Evolutionary conservation across 2,329 filamentous ascomycete genomes (phyloP), one percentile per base, ranked within the genome.

Genomic region (Fusarium redolens): DNA sequence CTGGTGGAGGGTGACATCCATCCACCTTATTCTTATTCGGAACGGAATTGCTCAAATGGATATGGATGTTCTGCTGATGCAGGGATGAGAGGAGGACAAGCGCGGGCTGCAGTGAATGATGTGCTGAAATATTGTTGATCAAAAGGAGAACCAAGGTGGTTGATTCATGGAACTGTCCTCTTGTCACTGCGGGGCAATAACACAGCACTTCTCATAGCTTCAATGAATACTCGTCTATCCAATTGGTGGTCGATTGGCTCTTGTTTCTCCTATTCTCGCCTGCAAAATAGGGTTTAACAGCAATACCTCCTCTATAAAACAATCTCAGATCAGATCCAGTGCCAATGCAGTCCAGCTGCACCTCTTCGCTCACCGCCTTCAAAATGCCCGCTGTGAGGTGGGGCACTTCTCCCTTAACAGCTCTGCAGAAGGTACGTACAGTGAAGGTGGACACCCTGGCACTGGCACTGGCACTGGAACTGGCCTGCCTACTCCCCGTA

Each of bases 381-480:
- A 48, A 66, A 69, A 73, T 75, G 73, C 73, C 73, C 71, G 69
- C 66, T 75, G 74, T 75, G 74, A 71, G 73, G 72, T 77, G 75
- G 75, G 71, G 72, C 68, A 55, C 37, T 44, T 18, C 51, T 62
- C 60, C 62, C 63, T 65, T 65, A 61, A 66, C 61, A 61, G 61
- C 57, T 61, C 61, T 66, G 38, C 48, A 57, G 30, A 35, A 35
- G 51, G 50, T 66, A 66, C 48, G 61, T 66, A 54, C 40, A 61
- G 57, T 55, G 64, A 43, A 59, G 56, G 54, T 58, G 64, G 51
- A 52, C 71, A 65, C 72, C 65, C 71, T 68, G 63, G 64, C 60
- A 61, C 64, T 61, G 44, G 41, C 20, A 50, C 48, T 35, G 48
- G 47, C n/a, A 9, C 48, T 51, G 47, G 45, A 30, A 25, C 44